A percentile compares a stretch with the other conserved stretches of the same genome.
Evolutionary conservation across 352 stramenopile genomes (phyloP).

Genomic region (Pythium sukuiense): DNA sequence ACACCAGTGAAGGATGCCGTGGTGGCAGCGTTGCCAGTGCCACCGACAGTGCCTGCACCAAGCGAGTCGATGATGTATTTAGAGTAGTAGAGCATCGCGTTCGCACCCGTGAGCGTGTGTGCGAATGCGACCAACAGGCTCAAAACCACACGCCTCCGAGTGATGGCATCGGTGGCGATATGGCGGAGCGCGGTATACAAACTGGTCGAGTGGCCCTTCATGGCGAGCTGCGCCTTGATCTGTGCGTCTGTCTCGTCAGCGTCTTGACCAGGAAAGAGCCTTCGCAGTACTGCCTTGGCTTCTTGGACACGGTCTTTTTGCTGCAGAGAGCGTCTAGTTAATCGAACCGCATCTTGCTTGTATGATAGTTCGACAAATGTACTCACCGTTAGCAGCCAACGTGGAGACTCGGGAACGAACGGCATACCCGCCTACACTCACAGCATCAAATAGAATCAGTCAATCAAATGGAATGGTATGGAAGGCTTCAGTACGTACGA

Average conservation of each 20-base stretch:
- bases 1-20: conserved; percentile 20
- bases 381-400: conserved; percentile 62
- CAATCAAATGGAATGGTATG: background rate
- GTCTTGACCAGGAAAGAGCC: conserved; percentile 26
- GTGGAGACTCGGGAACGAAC: conserved; percentile 65
- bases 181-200: conserved; percentile 38
- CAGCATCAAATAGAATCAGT: conserved; percentile 1
- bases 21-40: background rate
- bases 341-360: too few relatives aligned
- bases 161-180: conserved; percentile 36
- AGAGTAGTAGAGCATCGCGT: conserved; percentile 83
- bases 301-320: conserved; percentile 54
- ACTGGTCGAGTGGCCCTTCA: conserved; percentile 34
- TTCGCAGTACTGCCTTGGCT: conserved; percentile 35
- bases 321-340: background rate
- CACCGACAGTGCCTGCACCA: conserved; percentile 13
- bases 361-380: too few relatives aligned
- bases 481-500: conserved; percentile 32
- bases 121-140: conserved; percentile 59
- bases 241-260: conserved; percentile 18
- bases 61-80: conserved; percentile 68
- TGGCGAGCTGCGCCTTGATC: conserved; percentile 28
- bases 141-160: conserved; percentile 53
- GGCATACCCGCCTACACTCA: conserved; percentile 52
- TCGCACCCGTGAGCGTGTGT: conserved; percentile 65